phyloP scores from a whole-genome alignment of 768 basidiomycete genomes.

The Pisolithus orientalis region DNA sequence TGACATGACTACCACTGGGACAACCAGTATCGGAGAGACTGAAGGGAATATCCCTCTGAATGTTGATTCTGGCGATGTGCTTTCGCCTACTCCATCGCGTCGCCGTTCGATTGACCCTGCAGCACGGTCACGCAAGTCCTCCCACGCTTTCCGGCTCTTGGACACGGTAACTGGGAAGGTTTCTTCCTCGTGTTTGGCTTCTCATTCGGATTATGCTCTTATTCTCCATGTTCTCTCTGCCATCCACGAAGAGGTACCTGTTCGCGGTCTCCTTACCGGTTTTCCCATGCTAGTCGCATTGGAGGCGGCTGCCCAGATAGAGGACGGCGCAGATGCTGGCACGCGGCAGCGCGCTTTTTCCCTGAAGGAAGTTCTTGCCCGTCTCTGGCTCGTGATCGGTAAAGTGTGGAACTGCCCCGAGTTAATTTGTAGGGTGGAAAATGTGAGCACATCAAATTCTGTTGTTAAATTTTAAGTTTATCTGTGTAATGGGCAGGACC shows the following conservation, averaged over 20 bases:
- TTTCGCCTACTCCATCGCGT: constrained; percentile 31
- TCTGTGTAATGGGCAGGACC: constrained; percentile 32
- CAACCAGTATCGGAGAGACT: constrained; percentile 29
- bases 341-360: constrained; percentile 40
- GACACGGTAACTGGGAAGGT: constrained; percentile 40
- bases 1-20: constrained; percentile 22
- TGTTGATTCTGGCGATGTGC: constrained; percentile 12
- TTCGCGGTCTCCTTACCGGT: constrained; percentile 68
- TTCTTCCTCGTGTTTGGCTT: constrained; percentile 46
- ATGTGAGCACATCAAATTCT: constrained; percentile 35
- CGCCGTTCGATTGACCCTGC: constrained; percentile 45
- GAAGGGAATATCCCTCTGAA: constrained; percentile 20
- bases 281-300: constrained; percentile 84
- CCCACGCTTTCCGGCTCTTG: constrained; percentile 46
- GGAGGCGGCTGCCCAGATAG: constrained; percentile 43
- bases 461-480: background rate
- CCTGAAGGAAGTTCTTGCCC: constrained; percentile 58
- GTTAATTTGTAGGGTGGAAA: constrained; percentile 47
- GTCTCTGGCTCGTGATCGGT: constrained; percentile 64
- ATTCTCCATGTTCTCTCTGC: constrained; percentile 61
- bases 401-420: constrained; percentile 61
- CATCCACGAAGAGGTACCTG: constrained; percentile 67
- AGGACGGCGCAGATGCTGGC: constrained; percentile 34
- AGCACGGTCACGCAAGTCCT: constrained; percentile 52
- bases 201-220: constrained; percentile 67